These are phyloP conservation scores for Nemania sp. DNA, from an alignment of 2,329 filamentous ascomycete species.

Conservation along the genomic window DNA sequence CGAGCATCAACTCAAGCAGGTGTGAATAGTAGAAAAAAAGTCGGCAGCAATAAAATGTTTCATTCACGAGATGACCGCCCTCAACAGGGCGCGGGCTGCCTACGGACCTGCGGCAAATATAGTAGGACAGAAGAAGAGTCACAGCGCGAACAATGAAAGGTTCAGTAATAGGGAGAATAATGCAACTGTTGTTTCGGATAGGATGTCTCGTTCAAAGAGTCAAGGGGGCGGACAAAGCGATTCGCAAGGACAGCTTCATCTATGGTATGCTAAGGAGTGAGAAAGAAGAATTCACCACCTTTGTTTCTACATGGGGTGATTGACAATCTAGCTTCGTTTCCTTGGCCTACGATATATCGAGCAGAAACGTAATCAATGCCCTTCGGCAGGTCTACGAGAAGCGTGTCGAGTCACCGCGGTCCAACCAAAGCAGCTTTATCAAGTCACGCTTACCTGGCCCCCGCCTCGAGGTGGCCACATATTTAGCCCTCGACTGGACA, in stretches of 20 bases:
- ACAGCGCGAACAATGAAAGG: constrained; percentile 36
- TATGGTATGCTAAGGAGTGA: constrained; percentile 18
- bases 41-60: constrained; percentile 19
- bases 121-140: constrained; percentile 29
- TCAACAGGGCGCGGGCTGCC: constrained; percentile 14
- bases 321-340: constrained; percentile 23
- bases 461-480: constrained; percentile 16
- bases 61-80: constrained; percentile 31
- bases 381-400: constrained; percentile 23
- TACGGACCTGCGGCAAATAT: constrained; percentile 30
- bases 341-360: constrained; percentile 24
- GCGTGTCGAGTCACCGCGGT: constrained; percentile 22
- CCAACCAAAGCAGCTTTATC: constrained; percentile 36
- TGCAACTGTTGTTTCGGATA: no score
- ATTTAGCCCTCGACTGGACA: constrained; percentile 17
- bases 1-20: constrained; percentile 22
- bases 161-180: no score
- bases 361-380: constrained; percentile 1
- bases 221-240: constrained; percentile 26
- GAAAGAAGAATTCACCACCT: constrained; percentile 25
- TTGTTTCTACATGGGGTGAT: constrained; percentile 37
- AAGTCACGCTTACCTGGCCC: constrained; percentile 29
- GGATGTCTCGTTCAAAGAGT: constrained; percentile 23
- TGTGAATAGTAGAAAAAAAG: constrained; percentile 16
- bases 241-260: constrained; percentile 11